Evolutionary conservation across 768 basidiomycete genomes (phyloP).

Genomic region (Amanita exitialis): DNA sequence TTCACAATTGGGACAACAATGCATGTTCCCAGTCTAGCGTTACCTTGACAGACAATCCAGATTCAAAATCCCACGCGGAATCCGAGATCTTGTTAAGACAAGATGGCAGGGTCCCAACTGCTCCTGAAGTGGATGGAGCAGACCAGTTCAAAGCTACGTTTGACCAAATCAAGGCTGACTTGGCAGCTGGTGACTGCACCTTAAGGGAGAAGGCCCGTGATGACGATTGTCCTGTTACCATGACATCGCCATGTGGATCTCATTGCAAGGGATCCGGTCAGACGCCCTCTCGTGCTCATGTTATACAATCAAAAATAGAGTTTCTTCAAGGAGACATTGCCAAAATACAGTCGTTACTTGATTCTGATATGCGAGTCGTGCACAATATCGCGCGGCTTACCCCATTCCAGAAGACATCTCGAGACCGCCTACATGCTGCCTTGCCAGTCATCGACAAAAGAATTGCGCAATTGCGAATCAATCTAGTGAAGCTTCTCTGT

Average conservation of each 20-base stretch:
- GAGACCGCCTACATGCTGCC: conserved; percentile 58
- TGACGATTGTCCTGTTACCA: conserved; percentile 2
- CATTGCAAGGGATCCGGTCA: conserved; percentile 18
- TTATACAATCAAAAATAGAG: conserved; percentile 49
- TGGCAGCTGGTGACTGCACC: conserved; percentile 42
- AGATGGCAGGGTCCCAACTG: conserved; percentile 28
- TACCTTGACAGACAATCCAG: conserved; percentile 23
- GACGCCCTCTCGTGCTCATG: conserved; percentile 43
- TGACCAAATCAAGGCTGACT: conserved; percentile 77
- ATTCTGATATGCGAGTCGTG: conserved; percentile 58
- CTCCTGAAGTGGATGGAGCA: conserved; percentile 48
- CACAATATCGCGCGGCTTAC: conserved; percentile 80
- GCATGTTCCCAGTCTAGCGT: conserved; percentile 30
- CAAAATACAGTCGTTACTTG: conserved; percentile 46
- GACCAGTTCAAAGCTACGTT: conserved; percentile 76
- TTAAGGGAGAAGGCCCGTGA: conserved; percentile 11
- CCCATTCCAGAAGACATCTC: conserved; percentile 79
- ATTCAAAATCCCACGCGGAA: background rate
- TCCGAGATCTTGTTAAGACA: background rate
- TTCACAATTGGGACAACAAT: conserved; percentile 33
- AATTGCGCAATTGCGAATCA: conserved; percentile 57
- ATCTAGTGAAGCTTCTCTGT: conserved; percentile 64
- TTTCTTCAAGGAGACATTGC: conserved; percentile 54
- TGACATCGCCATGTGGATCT: conserved; percentile 13
- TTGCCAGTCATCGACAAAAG: conserved; percentile 56